phyloP scores from a whole-genome alignment of 352 stramenopile genomes.

The Globisporangium ultimum region DNA sequence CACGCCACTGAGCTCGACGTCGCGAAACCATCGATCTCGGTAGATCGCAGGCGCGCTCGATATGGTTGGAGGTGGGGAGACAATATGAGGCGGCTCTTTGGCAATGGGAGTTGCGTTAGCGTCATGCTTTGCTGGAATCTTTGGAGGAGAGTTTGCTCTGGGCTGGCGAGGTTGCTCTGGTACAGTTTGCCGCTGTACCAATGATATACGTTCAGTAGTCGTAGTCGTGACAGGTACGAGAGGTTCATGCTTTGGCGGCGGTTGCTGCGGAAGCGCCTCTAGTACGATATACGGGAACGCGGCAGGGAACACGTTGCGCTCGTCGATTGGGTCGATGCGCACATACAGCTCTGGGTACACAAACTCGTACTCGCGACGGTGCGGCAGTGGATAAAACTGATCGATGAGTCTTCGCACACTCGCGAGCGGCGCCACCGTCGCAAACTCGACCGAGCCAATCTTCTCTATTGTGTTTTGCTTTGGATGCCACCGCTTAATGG shows the following conservation, averaged over 20 bases:
- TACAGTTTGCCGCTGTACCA: no score
- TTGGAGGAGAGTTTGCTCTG: not conserved
- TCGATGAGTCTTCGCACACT: conserved; percentile 23
- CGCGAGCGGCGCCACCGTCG: conserved; percentile 20
- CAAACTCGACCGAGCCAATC: conserved; percentile 23
- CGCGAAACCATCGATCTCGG: not conserved
- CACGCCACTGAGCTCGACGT: conserved; percentile 1
- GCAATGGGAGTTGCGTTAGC: not conserved
- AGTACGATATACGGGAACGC: conserved; percentile 14
- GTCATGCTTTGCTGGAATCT: not conserved
- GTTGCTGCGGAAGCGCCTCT: not conserved
- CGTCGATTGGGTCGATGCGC: conserved; percentile 11
- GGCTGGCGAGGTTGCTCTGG: no score
- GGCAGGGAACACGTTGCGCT: conserved; percentile 6
- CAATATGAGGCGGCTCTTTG: not conserved
- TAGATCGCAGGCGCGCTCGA: not conserved
- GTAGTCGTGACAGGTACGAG: no score
- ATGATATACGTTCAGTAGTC: no score
- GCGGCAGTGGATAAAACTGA: conserved; percentile 27
- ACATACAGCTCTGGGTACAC: conserved; percentile 13
- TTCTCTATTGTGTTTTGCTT: conserved; percentile 6
- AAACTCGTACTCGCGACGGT: conserved; percentile 24
- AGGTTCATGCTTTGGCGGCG: not conserved
- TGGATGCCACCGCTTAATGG: conserved; percentile 11
- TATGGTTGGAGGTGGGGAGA: no score